Evolutionary conservation across 805 yeast species (phyloP).

Genomic region (Spathaspora sp.): DNA sequence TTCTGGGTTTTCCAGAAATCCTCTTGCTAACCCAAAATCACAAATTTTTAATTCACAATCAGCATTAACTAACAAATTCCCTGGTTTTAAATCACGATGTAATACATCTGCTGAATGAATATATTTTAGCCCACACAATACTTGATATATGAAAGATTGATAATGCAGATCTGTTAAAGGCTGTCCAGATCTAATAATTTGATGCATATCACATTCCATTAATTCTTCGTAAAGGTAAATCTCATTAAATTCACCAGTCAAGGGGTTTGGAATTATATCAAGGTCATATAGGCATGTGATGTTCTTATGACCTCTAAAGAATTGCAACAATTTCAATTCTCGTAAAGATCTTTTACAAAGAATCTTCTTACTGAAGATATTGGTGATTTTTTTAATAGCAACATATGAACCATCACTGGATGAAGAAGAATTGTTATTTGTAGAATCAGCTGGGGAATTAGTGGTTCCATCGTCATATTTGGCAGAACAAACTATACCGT

Average conservation of each 20-base stretch:
- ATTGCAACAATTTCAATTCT: constrained; percentile 84
- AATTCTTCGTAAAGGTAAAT: constrained; percentile 90
- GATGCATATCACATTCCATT: constrained; percentile 99
- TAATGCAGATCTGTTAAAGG: constrained; percentile 92
- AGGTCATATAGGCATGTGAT: constrained; percentile 93
- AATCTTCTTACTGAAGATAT: constrained; percentile 86
- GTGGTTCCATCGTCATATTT: constrained; percentile 68
- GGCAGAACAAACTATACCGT: constrained; percentile 95
- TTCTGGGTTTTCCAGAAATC: constrained; percentile 77
- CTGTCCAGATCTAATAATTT: constrained; percentile 90
- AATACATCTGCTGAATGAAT: constrained; percentile 90
- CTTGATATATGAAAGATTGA: constrained; percentile 89
- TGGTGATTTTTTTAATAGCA: constrained; percentile 94
- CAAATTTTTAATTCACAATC: constrained; percentile 96
- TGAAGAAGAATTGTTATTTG: constrained; percentile 7
- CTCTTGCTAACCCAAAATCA: constrained; percentile 95
- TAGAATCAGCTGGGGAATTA: constrained; percentile 18
- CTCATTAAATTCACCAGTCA: constrained; percentile 74
- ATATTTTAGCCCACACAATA: constrained; percentile 83
- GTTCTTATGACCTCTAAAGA: constrained; percentile 94
- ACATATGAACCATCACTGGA: constrained; percentile 45
- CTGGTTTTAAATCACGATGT: constrained; percentile 94
- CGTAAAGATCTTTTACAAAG: constrained; percentile 88
- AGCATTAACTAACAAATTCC: constrained; percentile 87
- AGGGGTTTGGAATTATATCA: constrained; percentile 75